phyloP scores from a whole-genome alignment of 106 monocot species.

The Narthecium ossifragum region DNA sequence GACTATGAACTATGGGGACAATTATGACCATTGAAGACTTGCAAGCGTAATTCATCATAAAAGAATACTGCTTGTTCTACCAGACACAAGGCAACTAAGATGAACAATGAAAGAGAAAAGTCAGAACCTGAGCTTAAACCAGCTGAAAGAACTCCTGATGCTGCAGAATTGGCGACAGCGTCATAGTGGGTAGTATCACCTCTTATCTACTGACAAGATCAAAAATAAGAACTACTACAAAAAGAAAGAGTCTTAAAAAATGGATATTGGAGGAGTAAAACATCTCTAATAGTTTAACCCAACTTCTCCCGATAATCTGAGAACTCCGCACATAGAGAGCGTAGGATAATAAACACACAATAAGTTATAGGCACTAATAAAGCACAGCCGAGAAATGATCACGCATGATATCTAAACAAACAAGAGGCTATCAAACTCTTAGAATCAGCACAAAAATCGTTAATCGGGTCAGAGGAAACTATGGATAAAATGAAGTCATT shows the following conservation, averaged over 20 bases:
- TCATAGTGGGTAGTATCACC: slow-evolving; percentile 99
- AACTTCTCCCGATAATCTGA: no score
- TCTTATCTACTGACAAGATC: slow-evolving; percentile 57
- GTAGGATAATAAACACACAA: neutral
- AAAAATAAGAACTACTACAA: neutral
- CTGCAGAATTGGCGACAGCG: slow-evolving; percentile 96
- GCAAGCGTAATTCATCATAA: no score
- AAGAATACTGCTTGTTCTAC: no score
- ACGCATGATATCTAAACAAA: no score
- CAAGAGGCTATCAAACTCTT: no score
- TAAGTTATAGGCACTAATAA: neutral
- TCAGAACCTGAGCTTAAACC: slow-evolving; percentile 68
- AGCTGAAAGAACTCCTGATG: slow-evolving; percentile 95
- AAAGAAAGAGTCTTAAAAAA: neutral
- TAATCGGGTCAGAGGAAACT: no score
- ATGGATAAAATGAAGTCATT: no score
- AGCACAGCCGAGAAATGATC: neutral
- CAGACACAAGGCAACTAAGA: neutral
- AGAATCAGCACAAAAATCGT: no score
- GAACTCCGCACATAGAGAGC: neutral
- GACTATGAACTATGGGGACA: no score
- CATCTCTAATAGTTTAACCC: neutral
- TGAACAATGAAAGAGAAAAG: neutral
- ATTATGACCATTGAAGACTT: no score
- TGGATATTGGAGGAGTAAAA: neutral